These are phyloP conservation scores for Linnemannia elongata DNA, from an alignment of 192 early-diverging fungal genomes.

Conservation along the genomic window DNA sequence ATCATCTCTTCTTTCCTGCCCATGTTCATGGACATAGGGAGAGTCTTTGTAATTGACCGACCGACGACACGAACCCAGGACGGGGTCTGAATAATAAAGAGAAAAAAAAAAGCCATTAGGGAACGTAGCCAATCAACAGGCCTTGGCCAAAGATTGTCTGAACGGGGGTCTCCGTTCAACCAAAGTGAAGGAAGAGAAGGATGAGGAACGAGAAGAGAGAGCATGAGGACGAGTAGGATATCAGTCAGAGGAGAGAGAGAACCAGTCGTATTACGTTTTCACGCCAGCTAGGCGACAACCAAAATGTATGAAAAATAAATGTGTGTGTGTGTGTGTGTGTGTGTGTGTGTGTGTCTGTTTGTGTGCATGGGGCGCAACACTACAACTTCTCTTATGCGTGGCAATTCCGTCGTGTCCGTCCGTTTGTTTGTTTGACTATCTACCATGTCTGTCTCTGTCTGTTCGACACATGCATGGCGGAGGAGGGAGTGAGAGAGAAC, in stretches of 20 bases:
- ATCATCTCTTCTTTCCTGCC: not conserved
- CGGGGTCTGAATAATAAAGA: not conserved
- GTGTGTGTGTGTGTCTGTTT: too few relatives aligned
- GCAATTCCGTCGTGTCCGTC: not conserved
- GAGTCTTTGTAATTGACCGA: not conserved
- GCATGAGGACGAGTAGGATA: not conserved
- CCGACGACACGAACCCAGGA: not conserved
- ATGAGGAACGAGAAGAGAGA: not conserved
- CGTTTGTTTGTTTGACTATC: not conserved
- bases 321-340: not conserved
- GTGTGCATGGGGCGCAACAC: conserved; percentile 1
- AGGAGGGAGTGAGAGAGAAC: not conserved
- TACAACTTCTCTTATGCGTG: not conserved
- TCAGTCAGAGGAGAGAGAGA: not conserved
- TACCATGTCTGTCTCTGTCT: not conserved
- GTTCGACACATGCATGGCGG: not conserved
- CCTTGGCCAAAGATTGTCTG: not conserved
- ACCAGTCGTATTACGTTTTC: too few relatives aligned
- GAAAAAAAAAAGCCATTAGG: not conserved
- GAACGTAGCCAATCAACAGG: not conserved
- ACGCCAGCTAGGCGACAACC: too few relatives aligned
- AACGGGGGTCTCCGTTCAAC: not conserved
- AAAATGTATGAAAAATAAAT: too few relatives aligned
- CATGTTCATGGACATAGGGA: not conserved
- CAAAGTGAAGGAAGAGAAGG: not conserved